Conservation (phyloP, 2,329 filamentous ascomycete genomes). For the Sclerotinia nivalis region DNA sequence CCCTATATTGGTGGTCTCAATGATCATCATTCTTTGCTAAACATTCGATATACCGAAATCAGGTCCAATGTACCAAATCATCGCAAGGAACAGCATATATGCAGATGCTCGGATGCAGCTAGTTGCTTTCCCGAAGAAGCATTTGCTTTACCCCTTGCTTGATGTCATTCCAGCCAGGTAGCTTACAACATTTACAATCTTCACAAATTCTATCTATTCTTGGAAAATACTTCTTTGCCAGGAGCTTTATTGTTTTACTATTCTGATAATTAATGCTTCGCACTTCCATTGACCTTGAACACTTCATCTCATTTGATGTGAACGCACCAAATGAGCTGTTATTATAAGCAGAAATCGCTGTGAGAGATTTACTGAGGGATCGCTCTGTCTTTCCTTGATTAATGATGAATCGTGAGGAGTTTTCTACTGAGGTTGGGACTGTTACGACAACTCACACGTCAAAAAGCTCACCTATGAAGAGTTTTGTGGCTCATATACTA, state of each 20-base stretch:
- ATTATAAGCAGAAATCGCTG: background rate
- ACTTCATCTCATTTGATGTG: background rate
- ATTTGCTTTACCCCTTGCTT: slow-evolving; percentile 2
- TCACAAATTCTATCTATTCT: background rate
- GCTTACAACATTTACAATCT: background rate
- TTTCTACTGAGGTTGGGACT: background rate
- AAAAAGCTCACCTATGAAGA: slow-evolving; percentile 25
- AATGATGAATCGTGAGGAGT: slow-evolving; percentile 16
- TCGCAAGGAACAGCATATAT: background rate
- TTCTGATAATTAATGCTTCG: background rate
- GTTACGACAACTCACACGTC: background rate
- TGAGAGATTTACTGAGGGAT: background rate
- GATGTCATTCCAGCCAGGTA: background rate
- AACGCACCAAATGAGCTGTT: background rate
- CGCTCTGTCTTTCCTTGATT: background rate
- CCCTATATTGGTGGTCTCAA: background rate
- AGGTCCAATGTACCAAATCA: background rate
- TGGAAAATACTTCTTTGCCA: background rate
- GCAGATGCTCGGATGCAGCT: background rate
- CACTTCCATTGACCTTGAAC: background rate
- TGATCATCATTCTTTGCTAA: background rate
- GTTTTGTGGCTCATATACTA: slow-evolving; percentile 27
- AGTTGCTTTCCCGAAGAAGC: background rate
- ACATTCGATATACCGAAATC: background rate
- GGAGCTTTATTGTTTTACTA: background rate